Base-by-base conservation (phyloP, 2,329 filamentous ascomycete species). In the Aureobasidium mangrovei region DNA sequence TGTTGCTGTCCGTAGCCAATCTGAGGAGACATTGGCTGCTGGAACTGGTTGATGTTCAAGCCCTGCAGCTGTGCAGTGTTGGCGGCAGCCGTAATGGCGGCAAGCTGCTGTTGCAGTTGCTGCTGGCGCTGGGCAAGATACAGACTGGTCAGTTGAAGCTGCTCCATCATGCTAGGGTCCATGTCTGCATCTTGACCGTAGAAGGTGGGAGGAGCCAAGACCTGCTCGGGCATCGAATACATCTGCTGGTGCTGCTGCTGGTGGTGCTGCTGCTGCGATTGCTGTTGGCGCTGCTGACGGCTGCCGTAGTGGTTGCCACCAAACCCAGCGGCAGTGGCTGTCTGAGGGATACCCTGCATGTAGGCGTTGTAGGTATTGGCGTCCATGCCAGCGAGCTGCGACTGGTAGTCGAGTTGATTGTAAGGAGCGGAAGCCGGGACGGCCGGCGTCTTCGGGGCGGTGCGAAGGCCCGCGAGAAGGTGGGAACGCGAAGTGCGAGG, bases 101-200 rank as follows among this genome's bases (percentile, higher is more conserved):
- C 81, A 61, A 97, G 79, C 73, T 97, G 90, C 73, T 96, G 91
- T 72, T 97, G 91, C 51, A 97, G 82, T 60, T 88, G 86, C 73
- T 95, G 90, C 72, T 97, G 91, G 72, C 95, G 91, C 67, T 95
- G 89, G 39, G 90, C 89, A 48, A 98, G 79, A 66, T 94, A 95
- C 67, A 93, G 74, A 69, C 96, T 95, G 64, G 90, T 94, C 55
- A 89, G 86, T 65, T 96, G 81, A 60, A 97, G 77, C 71, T 95
- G 89, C 52, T 90, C 88, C 61, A 95, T 93, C 52, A 94, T 71
- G 58, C 82, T 85, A 51, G 91, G 89, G 64, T 97, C 93, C 74
- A 95, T 87, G 62, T 84, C 78, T 58, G 87, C 80, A 62, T 85
- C 82, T 44, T 78, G 77, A 63, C 83, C 79, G 64, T 88, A 80